Conservation (phyloP, 192 early-diverging fungal genomes). For the Spinellus fusiger region DNA sequence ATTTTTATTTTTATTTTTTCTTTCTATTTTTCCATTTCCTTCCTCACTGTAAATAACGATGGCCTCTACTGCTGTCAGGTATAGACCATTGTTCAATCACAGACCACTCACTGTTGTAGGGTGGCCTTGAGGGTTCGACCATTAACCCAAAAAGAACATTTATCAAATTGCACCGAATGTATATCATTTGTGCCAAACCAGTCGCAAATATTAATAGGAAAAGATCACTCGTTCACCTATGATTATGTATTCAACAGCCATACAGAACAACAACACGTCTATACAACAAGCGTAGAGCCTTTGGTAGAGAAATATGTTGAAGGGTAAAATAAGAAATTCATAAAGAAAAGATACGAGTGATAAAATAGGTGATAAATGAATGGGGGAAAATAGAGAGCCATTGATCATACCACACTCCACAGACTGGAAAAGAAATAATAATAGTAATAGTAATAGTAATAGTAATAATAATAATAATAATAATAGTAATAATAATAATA, state of each 20-base stretch:
- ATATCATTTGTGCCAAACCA: conserved; percentile 49
- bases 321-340: conserved; percentile 50
- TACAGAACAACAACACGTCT: conserved; percentile 50
- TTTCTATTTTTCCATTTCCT: too few species aligned
- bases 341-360: too few species aligned
- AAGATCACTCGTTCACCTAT: conserved; percentile 59
- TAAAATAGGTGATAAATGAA: too few species aligned
- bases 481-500: too few species aligned
- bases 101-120: conserved; percentile 18
- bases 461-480: too few species aligned
- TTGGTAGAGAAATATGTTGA: conserved; percentile 67
- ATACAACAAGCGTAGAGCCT: conserved; percentile 48
- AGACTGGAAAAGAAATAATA: too few species aligned
- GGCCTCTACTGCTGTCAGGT: conserved; percentile 26
- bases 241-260: conserved; percentile 58
- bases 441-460: too few species aligned
- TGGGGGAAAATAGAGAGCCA: too few species aligned
- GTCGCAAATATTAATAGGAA: conserved; percentile 56
- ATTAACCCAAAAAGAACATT: conserved; percentile 65
- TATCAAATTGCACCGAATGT: conserved; percentile 55
- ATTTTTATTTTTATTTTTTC: conserved; percentile 2
- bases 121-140: conserved; percentile 80
- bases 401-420: too few species aligned
- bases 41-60: conserved; percentile 6
- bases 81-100: conserved; percentile 6